Evolutionary conservation across 345 rosid genomes (phyloP).

Genomic region (Pelargonium nanum): DNA sequence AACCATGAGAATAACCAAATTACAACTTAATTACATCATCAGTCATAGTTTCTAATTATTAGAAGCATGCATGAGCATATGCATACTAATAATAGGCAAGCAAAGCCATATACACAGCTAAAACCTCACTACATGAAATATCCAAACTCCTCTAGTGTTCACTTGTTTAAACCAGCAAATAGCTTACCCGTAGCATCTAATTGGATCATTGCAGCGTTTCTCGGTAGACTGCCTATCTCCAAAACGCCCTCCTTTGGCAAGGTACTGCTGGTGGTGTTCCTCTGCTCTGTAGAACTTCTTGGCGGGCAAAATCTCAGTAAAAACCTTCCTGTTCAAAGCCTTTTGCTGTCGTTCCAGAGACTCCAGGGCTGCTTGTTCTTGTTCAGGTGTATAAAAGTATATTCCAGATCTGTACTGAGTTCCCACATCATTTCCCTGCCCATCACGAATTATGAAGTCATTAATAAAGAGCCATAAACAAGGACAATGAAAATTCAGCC

Average conservation of each 20-base stretch:
- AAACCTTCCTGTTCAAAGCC: constrained; percentile 49
- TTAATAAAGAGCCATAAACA: not conserved
- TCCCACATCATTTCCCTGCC: constrained; percentile 90
- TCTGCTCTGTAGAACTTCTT: constrained; percentile 88
- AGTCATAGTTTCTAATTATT: too few species aligned
- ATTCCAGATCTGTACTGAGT: constrained; percentile 88
- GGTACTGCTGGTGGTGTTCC: constrained; percentile 89
- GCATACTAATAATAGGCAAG: not conserved
- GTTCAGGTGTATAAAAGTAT: constrained; percentile 68
- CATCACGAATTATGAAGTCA: not conserved
- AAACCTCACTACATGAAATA: too few species aligned
- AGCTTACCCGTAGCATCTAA: constrained; percentile 76
- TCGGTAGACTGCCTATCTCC: constrained; percentile 64
- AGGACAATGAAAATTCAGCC: not conserved
- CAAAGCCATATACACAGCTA: not conserved
- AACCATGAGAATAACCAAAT: too few species aligned
- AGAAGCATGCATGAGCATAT: not conserved
- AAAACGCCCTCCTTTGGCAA: constrained; percentile 76
- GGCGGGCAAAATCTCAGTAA: constrained; percentile 79
- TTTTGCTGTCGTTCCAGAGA: constrained; percentile 59
- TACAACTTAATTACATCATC: too few species aligned
- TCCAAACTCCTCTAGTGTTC: too few species aligned
- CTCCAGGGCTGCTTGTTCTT: constrained; percentile 64
- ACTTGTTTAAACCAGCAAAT: not conserved
- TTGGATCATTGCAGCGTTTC: constrained; percentile 87